These are phyloP conservation scores for Beauveria bassiana DNA, from an alignment of 2,329 filamentous ascomycete species.

Conservation along the genomic window DNA sequence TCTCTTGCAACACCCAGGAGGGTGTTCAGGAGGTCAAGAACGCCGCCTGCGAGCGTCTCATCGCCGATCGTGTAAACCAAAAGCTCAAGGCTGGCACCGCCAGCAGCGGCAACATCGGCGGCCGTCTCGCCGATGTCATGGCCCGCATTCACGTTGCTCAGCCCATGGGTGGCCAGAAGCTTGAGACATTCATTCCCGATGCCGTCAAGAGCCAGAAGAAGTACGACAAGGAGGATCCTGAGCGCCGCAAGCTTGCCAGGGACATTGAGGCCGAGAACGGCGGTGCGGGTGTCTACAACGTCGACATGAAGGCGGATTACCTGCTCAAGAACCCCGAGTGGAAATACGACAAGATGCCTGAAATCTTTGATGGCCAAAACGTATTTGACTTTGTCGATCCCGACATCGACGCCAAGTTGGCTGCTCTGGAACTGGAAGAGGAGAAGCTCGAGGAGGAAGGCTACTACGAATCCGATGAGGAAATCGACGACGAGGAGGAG, in stretches of 20 bases:
- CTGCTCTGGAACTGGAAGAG: slow-evolving; percentile 89
- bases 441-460: slow-evolving; percentile 86
- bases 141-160: slow-evolving; percentile 95
- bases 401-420: slow-evolving; percentile 89
- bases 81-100: slow-evolving; percentile 90
- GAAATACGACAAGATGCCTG: slow-evolving; percentile 94
- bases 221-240: slow-evolving; percentile 85
- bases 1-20: slow-evolving; percentile 92
- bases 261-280: slow-evolving; percentile 90
- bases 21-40: slow-evolving; percentile 95
- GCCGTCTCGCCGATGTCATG: slow-evolving; percentile 82
- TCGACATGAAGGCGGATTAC: slow-evolving; percentile 86
- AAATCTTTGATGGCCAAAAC: slow-evolving; percentile 92
- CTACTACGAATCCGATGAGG: slow-evolving; percentile 80
- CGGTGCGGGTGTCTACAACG: slow-evolving; percentile 90
- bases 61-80: slow-evolving; percentile 87
- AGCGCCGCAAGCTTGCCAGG: slow-evolving; percentile 69
- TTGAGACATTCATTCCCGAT: slow-evolving; percentile 84
- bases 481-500: slow-evolving; percentile 82
- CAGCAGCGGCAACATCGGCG: slow-evolving; percentile 65
- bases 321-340: slow-evolving; percentile 80
- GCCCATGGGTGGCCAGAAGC: slow-evolving; percentile 70
- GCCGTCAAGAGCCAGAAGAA: slow-evolving; percentile 73
- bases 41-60: slow-evolving; percentile 82
- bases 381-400: slow-evolving; percentile 96